Evolutionary conservation across 371 early-diverging fungal species (phyloP).

Genomic region (Circinella minor): DNA sequence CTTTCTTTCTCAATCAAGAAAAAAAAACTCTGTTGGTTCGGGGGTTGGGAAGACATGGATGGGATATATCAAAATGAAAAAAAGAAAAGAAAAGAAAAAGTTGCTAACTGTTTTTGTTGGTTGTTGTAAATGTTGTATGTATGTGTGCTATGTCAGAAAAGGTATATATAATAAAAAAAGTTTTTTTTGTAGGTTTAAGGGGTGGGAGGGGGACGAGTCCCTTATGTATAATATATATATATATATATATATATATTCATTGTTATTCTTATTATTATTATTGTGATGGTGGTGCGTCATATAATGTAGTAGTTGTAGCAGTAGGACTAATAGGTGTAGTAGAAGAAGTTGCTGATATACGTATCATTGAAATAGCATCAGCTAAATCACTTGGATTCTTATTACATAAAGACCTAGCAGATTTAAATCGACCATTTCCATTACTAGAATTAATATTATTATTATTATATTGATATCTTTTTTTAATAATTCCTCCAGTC

Average conservation of each 20-base stretch:
- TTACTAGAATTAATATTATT: not conserved
- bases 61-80: too few species aligned
- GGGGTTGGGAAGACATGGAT: too few species aligned
- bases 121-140: too few species aligned
- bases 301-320: not conserved
- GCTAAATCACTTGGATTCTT: conserved; percentile 21
- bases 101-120: too few species aligned
- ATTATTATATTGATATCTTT: conserved; percentile 6
- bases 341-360: conserved; percentile 10
- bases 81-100: too few species aligned
- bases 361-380: conserved; percentile 21
- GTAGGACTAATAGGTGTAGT: not conserved
- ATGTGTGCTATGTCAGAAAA: too few species aligned
- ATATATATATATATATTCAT: not conserved
- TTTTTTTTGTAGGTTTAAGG: too few species aligned
- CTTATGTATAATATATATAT: not conserved
- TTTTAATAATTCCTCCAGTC: conserved; percentile 9
- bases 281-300: not conserved
- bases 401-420: conserved; percentile 15
- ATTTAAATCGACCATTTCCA: not conserved
- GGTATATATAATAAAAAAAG: too few species aligned
- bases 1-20: too few species aligned
- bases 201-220: too few species aligned
- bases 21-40: too few species aligned
- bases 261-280: not conserved